Evolutionary conservation across 116 monocot genomes (phyloP), one percentile per base, ranked within the genome.

Genomic region (Phalaenopsis hybrid): DNA sequence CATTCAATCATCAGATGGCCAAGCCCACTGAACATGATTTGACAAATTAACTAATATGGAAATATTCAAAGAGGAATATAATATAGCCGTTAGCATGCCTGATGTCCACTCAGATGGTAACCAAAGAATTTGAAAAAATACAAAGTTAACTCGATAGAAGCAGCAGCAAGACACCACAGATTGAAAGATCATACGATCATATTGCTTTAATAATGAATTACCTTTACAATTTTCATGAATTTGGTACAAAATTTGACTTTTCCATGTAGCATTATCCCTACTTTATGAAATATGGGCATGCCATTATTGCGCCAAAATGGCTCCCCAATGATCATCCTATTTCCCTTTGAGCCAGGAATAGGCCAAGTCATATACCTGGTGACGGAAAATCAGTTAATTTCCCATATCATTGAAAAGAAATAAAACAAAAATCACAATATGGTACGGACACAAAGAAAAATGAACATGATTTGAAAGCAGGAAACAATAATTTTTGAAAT

Each of bases 211-310:
- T 72, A 37, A 52, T 31, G 70, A 77, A 57, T 84, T 76, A 90
- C 94, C 90, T 92, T 92, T 80, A 90, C 82, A 79, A 94, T 88
- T 84, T 83, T 92, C 15, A 82, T 89, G 86, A 87, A 89, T 86
- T 88, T 92, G 55, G 83, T 59, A 80, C 84, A 89, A 63, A 92
- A 95, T 45, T 89, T 87, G 46, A 78, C 73, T 86, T 91, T 95
- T 25, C 92, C 92, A 88, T 88, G 80, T 37, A 90, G 67, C 85
- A 92, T 88, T 33, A 88, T 67, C 13, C 89, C 92, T 73, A 92
- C 79, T 79, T 68, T 84, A 65, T 89, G 79, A 83, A 95, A 95
- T 57, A 95, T 91, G 33, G 63, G 76, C 59, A 28, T 67, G 68
- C 78, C 75, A n/a, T 28, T 75, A 77, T 75, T 77, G 34, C 76